phyloP scores from a whole-genome alignment of 1,139 yeast genomes.

The Scheffersomyces parashehatae region DNA sequence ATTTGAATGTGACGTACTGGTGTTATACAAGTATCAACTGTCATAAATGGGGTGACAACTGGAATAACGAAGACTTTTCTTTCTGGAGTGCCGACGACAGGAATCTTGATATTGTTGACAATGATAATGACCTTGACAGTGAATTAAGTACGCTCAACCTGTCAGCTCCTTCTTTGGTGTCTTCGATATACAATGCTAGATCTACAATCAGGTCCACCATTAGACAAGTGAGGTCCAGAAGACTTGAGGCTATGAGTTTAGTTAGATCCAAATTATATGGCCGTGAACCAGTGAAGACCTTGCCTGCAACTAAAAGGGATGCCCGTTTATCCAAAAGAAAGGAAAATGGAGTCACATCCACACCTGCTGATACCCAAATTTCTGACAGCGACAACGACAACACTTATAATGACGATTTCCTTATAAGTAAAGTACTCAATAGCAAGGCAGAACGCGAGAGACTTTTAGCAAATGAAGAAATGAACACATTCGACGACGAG shows the following conservation, averaged over 20 bases:
- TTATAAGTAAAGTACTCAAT: not conserved
- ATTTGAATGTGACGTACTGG: conserved; percentile 81
- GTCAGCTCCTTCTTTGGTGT: not conserved
- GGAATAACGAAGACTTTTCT: conserved; percentile 94
- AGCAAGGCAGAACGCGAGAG: not conserved
- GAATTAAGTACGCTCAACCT: not conserved
- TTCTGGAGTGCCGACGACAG: conserved; percentile 77
- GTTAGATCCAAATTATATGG: not conserved
- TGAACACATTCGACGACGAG: not conserved
- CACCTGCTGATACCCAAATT: not conserved
- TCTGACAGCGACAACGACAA: not conserved
- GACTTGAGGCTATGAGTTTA: not conserved
- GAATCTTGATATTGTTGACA: conserved; percentile 19
- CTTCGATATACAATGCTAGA: not conserved
- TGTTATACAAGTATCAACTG: conserved; percentile 71
- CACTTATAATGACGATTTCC: not conserved
- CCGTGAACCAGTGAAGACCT: too few relatives aligned
- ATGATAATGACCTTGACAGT: conserved; percentile 1
- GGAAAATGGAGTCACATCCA: too few relatives aligned
- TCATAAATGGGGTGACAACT: conserved; percentile 83
- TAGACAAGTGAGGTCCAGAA: not conserved
- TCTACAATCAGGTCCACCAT: not conserved
- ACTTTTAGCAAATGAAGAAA: not conserved
- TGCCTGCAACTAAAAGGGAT: too few relatives aligned
- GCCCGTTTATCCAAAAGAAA: too few relatives aligned